Evolutionary conservation across 176 grass and related monocot genomes (phyloP).

Genomic region (Musa beccarii): DNA sequence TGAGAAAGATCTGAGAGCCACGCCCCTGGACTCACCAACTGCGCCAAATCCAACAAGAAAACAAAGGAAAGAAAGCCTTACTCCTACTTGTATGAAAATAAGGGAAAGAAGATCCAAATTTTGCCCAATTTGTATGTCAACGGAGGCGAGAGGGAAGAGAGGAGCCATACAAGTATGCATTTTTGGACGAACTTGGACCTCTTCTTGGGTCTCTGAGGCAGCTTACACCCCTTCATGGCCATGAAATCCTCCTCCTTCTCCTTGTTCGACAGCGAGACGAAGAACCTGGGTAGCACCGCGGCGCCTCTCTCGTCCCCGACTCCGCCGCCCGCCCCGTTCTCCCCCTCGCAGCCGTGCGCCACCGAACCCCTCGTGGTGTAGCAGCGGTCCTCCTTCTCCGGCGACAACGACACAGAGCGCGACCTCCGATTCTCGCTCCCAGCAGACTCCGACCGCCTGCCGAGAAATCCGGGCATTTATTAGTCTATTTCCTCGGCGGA

Average conservation of each 20-base stretch:
- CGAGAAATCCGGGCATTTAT: slow-evolving; percentile 9
- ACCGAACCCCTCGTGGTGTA: slow-evolving; percentile 80
- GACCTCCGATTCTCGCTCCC: slow-evolving; percentile 39
- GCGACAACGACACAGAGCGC: slow-evolving; percentile 37
- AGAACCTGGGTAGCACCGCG: slow-evolving; percentile 55
- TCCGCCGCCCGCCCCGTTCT: slow-evolving; percentile 14
- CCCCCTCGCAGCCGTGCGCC: slow-evolving; percentile 15
- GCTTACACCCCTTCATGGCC: slow-evolving; percentile 97
- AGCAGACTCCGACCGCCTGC: slow-evolving; percentile 50
- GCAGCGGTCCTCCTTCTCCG: slow-evolving; percentile 76
- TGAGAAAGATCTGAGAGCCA: slow-evolving; percentile 94
- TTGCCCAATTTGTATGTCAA: background rate
- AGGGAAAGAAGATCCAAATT: background rate
- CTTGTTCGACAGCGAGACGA: slow-evolving; percentile 92
- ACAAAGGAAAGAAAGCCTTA: background rate
- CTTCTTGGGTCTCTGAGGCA: slow-evolving; percentile 97
- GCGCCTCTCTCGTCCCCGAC: slow-evolving; percentile 54
- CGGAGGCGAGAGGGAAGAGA: background rate
- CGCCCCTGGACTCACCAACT: slow-evolving; percentile 87
- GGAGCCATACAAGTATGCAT: slow-evolving; percentile 6
- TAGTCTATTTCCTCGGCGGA: background rate
- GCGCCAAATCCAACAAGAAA: background rate
- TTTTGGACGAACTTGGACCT: slow-evolving; percentile 92
- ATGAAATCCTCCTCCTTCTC: slow-evolving; percentile 99
- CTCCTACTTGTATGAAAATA: background rate